Base-by-base conservation (phyloP, 2,329 filamentous ascomycete genomes). In the Ophiostoma quercus region DNA sequence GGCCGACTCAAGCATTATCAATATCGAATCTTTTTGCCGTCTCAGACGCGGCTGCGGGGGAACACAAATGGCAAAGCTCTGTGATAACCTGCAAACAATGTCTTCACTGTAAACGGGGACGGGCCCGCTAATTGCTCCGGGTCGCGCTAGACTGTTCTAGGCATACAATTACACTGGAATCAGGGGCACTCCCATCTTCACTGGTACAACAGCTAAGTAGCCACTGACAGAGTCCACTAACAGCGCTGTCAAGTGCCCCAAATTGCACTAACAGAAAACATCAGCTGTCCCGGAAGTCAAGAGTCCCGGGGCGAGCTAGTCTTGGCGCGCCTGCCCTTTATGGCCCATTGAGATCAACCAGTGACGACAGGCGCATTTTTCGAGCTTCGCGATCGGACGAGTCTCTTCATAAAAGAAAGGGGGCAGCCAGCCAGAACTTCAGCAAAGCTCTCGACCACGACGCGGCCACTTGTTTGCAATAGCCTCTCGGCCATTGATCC, bases 241-340 rank as follows among this genome's bases (percentile, higher is more conserved):
- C 22, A 62, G 25, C 57, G 16, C 12, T 62, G 11, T 25, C n/a
- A 25, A 57, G 51, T 57, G 51, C 51, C 43, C 51, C 51, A 57
- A 57, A 25, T 22, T 25, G 51, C 22, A 57, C 22, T 57, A 62
- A 29, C 25, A 47, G 19, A 62, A 62, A 68, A 43, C 37, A 63
- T 63, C 67, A 68, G 67, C 22, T 63, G 67, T 63, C 54, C 67
- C 67, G 67, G 67, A 68, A 43, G 67, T 8, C 19, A 37, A 68
- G n/a, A 19, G 54, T 68, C 22, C 67, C 67, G 67, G 29, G 29
- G 32, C 16, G 34, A 19, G 34, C 29, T 37, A 39, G 62, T n/a
- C 32, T 65, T 65, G 62, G 62, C 62, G 32, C 60, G 60, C 60
- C 60, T 47, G 43, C 54, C 54, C 29, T 60, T 47, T 47, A n/a